Conservation (phyloP, 371 early-diverging fungal genomes). For the Apophysomyces elegans region DNA sequence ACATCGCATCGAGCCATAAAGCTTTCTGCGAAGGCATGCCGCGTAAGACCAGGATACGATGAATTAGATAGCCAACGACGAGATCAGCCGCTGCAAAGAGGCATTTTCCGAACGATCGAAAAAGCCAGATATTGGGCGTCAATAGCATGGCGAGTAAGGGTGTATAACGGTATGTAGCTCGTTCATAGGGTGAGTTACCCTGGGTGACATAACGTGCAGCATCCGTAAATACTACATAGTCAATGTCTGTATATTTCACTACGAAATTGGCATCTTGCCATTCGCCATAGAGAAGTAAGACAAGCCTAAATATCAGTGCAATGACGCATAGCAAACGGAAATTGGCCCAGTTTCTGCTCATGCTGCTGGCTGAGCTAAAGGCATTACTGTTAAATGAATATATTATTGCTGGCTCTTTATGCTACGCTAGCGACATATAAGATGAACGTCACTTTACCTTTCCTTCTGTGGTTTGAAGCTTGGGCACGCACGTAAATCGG, state of each 20-base stretch:
- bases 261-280: conserved; percentile 85
- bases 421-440: background rate
- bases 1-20: conserved; percentile 60
- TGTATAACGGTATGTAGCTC: conserved; percentile 96
- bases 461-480: no score
- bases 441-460: conserved; percentile 1
- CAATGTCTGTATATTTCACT: conserved; percentile 96
- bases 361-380: conserved; percentile 10
- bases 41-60: conserved; percentile 55
- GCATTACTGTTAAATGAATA: conserved; percentile 3
- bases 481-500: no score
- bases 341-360: conserved; percentile 8
- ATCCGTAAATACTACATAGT: conserved; percentile 96
- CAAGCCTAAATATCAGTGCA: conserved; percentile 59
- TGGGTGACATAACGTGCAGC: conserved; percentile 81
- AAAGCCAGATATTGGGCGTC: conserved; percentile 77
- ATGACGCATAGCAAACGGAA: conserved; percentile 29
- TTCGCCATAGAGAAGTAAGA: conserved; percentile 78
- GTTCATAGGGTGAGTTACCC: conserved; percentile 83
- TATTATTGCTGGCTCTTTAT: conserved; percentile 1
- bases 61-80: conserved; percentile 72
- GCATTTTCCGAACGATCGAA: conserved; percentile 85
- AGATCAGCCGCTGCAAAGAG: conserved; percentile 86
- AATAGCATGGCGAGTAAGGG: conserved; percentile 89
- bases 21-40: conserved; percentile 58